Percentiles rank a stretch among this genome's conserved stretches.
Conservation (phyloP, 2,329 filamentous ascomycete genomes). For the Alternaria brassicae region DNA sequence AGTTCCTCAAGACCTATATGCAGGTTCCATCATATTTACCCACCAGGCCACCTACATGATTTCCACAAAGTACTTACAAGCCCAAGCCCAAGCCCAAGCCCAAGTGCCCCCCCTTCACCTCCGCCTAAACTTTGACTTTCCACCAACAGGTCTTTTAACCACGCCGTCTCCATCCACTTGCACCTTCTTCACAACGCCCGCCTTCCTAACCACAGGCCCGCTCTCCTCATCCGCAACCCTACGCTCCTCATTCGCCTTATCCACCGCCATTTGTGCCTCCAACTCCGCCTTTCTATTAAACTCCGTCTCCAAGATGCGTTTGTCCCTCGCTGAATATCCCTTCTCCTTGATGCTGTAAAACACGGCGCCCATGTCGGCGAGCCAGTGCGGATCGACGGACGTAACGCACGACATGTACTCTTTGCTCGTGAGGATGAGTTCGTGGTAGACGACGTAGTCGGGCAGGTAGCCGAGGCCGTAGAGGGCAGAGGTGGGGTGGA, state of each 20-base stretch:
- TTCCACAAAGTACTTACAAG: not conserved
- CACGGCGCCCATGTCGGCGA: conserved; percentile 93
- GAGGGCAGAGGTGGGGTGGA: conserved; percentile 91
- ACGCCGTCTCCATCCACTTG: conserved; percentile 45
- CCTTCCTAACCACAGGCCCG: conserved; percentile 38
- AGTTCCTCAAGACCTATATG: not conserved
- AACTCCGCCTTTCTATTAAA: conserved; percentile 95
- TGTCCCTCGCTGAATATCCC: conserved; percentile 86
- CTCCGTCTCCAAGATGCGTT: conserved; percentile 85
- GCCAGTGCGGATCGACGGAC: conserved; percentile 94
- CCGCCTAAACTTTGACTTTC: conserved; percentile 37
- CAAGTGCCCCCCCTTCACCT: conserved; percentile 18
- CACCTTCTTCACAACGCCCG: conserved; percentile 38
- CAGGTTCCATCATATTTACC: not conserved
- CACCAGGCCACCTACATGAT: not conserved
- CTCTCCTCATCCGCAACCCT: conserved; percentile 50
- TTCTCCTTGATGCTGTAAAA: conserved; percentile 99
- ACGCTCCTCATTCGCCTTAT: conserved; percentile 73
- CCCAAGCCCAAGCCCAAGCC: too few species aligned
- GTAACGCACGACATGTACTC: conserved; percentile 99
- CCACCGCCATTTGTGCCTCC: conserved; percentile 87
- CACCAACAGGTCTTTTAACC: conserved; percentile 51
- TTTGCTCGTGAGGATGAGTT: conserved; percentile 93
- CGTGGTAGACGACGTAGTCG: conserved; percentile 97
- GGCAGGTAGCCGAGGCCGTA: conserved; percentile 93